phyloP scores from a whole-genome alignment of 257 asterid genomes.

The Gentiana straminea region DNA sequence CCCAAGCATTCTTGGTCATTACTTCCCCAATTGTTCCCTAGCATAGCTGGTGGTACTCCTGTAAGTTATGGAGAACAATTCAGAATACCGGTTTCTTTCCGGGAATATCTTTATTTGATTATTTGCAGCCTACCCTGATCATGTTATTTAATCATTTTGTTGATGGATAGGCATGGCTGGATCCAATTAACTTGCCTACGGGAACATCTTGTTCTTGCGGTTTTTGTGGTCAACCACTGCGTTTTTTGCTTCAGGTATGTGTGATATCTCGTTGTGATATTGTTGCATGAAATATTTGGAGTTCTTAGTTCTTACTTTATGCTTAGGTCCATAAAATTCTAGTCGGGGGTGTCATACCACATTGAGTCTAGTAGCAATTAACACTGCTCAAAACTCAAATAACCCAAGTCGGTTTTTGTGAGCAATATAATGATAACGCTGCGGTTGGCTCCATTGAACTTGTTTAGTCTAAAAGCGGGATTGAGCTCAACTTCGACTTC shows the following conservation, averaged over 20 bases:
- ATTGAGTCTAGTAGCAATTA: too few relatives aligned
- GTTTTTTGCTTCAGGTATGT: constrained; percentile 85
- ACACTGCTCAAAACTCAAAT: too few relatives aligned
- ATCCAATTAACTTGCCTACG: constrained; percentile 64
- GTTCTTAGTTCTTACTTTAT: neutral
- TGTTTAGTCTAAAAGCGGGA: neutral
- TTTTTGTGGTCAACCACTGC: constrained; percentile 80
- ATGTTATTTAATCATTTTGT: constrained; percentile 7
- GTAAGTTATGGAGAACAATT: constrained; percentile 27
- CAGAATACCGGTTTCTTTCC: neutral
- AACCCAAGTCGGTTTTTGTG: too few relatives aligned
- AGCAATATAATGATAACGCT: neutral
- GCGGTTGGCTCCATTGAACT: too few relatives aligned
- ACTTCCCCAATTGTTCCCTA: constrained; percentile 68
- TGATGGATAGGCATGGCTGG: constrained; percentile 76
- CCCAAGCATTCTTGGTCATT: constrained; percentile 55
- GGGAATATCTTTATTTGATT: neutral
- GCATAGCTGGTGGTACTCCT: constrained; percentile 97
- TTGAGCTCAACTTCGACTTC: too few relatives aligned
- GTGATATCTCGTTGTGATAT: neutral
- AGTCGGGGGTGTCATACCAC: too few relatives aligned
- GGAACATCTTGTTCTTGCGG: constrained; percentile 58
- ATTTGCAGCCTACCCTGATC: constrained; percentile 1
- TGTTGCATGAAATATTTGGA: neutral
- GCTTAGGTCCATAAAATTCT: too few relatives aligned